Percentiles rank a stretch among this genome's conserved stretches.
These are phyloP conservation scores for Sugiyamaella neomexicana DNA, from an alignment of 1,139 yeast genomes.

Conservation along the genomic window DNA sequence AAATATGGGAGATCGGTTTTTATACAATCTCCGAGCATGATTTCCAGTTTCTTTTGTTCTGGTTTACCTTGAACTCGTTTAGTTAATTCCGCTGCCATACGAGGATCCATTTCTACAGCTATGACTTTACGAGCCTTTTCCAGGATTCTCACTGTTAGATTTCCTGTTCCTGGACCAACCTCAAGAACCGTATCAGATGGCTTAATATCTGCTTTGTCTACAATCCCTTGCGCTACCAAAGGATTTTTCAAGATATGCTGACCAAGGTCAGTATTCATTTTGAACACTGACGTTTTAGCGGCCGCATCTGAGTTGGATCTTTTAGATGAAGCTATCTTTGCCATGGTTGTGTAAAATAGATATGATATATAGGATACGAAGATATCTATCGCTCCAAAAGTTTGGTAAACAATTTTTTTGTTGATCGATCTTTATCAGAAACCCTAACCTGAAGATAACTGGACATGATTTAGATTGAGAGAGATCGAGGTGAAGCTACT, in stretches of 20 bases:
- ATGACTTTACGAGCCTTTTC: slow-evolving; percentile 90
- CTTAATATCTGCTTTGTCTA: slow-evolving; percentile 88
- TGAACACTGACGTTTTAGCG: slow-evolving; percentile 67
- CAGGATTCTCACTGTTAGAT: slow-evolving; percentile 85
- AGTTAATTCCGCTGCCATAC: slow-evolving; percentile 98
- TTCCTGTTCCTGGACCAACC: slow-evolving; percentile 99
- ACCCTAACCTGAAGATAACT: slow-evolving; percentile 12
- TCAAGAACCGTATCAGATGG: slow-evolving; percentile 93
- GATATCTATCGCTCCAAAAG: too few species aligned
- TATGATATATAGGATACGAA: not conserved
- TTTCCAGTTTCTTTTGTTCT: slow-evolving; percentile 84
- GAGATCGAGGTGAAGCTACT: not conserved
- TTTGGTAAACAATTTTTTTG: slow-evolving; percentile 6
- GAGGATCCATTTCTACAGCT: slow-evolving; percentile 98
- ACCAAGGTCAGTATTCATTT: slow-evolving; percentile 94
- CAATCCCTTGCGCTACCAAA: slow-evolving; percentile 94
- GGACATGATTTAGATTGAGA: too few species aligned
- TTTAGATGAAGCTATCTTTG: slow-evolving; percentile 28
- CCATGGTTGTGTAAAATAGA: slow-evolving; percentile 27
- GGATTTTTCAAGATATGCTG: slow-evolving; percentile 98
- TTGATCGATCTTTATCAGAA: slow-evolving; percentile 2
- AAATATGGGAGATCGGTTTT: slow-evolving; percentile 93
- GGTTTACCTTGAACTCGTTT: slow-evolving; percentile 98
- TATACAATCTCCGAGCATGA: slow-evolving; percentile 92
- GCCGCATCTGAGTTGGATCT: slow-evolving; percentile 25